phyloP scores from a whole-genome alignment of 306 rosid genomes.

The Dryas drummondii region DNA sequence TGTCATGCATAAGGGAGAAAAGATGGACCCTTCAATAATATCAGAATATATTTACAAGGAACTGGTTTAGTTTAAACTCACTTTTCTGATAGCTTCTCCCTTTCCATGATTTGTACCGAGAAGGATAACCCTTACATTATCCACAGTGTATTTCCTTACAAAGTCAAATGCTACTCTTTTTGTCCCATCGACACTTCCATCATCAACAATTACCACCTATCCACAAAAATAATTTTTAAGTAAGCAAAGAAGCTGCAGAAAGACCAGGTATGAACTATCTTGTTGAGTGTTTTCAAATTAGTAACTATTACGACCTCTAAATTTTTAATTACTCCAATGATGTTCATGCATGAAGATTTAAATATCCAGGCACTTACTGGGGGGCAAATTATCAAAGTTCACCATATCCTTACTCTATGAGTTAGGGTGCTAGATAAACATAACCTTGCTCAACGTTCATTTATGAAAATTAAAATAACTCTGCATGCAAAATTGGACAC shows the following conservation, averaged over 20 bases:
- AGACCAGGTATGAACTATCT: neutral
- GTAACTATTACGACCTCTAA: neutral
- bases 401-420: neutral
- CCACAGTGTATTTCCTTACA: conserved; percentile 73
- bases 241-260: neutral
- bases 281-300: neutral
- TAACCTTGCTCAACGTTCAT: neutral
- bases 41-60: conserved; percentile 14
- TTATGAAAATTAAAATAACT: neutral
- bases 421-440: neutral
- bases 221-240: conserved; percentile 29
- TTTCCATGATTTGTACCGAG: conserved; percentile 92
- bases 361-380: neutral
- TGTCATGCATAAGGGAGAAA: conserved; percentile 10
- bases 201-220: conserved; percentile 87
- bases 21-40: conserved; percentile 10
- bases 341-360: neutral
- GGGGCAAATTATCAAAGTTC: neutral
- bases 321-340: neutral
- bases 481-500: neutral
- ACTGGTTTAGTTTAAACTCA: conserved; percentile 55
- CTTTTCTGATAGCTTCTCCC: conserved; percentile 99
- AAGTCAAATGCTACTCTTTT: conserved; percentile 83
- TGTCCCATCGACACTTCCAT: conserved; percentile 90
- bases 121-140: conserved; percentile 80